Evolutionary conservation across 2,329 filamentous ascomycete species (phyloP).

Genomic region (Fusarium sp.): DNA sequence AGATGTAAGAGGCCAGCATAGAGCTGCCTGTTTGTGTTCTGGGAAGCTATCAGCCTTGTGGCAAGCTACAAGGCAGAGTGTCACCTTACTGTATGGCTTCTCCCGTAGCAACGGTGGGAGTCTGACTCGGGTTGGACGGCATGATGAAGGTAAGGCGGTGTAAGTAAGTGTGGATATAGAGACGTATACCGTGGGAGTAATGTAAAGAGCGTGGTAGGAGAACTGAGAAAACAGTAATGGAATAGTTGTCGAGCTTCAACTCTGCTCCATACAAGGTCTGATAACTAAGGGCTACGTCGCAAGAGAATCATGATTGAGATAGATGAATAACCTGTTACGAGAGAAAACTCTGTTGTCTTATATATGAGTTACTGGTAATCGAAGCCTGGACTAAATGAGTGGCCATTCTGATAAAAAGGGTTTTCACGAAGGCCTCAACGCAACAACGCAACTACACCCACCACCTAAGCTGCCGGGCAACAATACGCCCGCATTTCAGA

Average conservation of each 20-base stretch:
- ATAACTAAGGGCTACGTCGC: neutral
- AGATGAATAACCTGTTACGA: neutral
- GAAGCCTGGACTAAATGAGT: neutral
- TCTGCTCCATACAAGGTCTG: conserved; percentile 4
- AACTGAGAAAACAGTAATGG: neutral
- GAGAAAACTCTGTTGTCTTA: neutral
- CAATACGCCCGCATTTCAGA: conserved; percentile 1
- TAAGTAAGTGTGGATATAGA: neutral
- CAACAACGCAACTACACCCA: neutral
- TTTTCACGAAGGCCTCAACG: conserved; percentile 3
- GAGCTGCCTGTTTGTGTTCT: neutral
- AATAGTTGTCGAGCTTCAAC: neutral
- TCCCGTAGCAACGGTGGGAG: neutral
- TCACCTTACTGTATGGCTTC: conserved; percentile 2
- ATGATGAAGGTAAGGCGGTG: neutral
- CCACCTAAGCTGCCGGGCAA: conserved; percentile 2
- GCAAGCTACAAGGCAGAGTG: neutral
- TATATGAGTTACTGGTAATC: neutral
- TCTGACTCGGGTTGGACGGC: conserved; percentile 7
- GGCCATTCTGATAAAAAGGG: neutral
- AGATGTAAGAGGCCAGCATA: conserved; percentile 7
- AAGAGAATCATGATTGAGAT: conserved; percentile 2
- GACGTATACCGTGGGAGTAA: neutral
- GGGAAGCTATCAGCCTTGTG: neutral
- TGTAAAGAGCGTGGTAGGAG: neutral